A percentile compares a stretch with the other conserved stretches of the same genome.
These are phyloP conservation scores for Exophiala aquamarina DNA, from an alignment of 2,329 filamentous ascomycete genomes.

Conservation along the genomic window DNA sequence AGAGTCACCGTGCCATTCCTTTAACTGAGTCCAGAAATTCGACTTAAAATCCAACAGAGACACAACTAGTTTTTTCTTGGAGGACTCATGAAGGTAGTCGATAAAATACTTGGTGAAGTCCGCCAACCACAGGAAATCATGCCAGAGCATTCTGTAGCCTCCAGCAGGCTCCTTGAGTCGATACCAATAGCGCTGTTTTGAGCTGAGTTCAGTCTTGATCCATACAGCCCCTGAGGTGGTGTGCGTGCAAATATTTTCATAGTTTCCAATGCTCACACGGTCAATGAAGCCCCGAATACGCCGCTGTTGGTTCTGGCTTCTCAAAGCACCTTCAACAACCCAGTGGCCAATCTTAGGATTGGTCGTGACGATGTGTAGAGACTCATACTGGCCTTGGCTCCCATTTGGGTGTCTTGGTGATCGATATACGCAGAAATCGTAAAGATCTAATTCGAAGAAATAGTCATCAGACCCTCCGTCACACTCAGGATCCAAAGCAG, in stretches of 20 bases:
- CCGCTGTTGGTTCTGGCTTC: slow-evolving; percentile 36
- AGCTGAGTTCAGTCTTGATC: slow-evolving; percentile 48
- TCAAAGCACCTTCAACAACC: slow-evolving; percentile 62
- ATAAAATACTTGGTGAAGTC: slow-evolving; percentile 70
- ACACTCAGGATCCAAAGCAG: no score
- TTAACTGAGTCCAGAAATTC: slow-evolving; percentile 61
- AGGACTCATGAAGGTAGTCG: slow-evolving; percentile 55
- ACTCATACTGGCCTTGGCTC: slow-evolving; percentile 37
- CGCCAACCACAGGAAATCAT: slow-evolving; percentile 68
- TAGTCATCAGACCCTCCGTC: slow-evolving; percentile 6
- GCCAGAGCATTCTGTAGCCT: slow-evolving; percentile 64
- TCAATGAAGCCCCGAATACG: slow-evolving; percentile 62
- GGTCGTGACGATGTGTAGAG: slow-evolving; percentile 36
- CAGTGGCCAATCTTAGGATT: not conserved
- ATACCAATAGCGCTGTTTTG: slow-evolving; percentile 59
- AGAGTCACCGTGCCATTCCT: slow-evolving; percentile 49
- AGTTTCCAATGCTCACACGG: slow-evolving; percentile 65
- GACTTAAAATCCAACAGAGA: slow-evolving; percentile 57
- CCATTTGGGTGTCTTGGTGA: slow-evolving; percentile 55
- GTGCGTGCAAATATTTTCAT: slow-evolving; percentile 52
- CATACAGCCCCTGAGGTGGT: slow-evolving; percentile 58
- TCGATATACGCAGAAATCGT: slow-evolving; percentile 62
- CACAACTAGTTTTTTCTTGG: slow-evolving; percentile 36
- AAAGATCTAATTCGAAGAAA: slow-evolving; percentile 51
- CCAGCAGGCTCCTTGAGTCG: slow-evolving; percentile 54